Conservation (phyloP, 139 green algal species). For the Asterochloris erici region DNA sequence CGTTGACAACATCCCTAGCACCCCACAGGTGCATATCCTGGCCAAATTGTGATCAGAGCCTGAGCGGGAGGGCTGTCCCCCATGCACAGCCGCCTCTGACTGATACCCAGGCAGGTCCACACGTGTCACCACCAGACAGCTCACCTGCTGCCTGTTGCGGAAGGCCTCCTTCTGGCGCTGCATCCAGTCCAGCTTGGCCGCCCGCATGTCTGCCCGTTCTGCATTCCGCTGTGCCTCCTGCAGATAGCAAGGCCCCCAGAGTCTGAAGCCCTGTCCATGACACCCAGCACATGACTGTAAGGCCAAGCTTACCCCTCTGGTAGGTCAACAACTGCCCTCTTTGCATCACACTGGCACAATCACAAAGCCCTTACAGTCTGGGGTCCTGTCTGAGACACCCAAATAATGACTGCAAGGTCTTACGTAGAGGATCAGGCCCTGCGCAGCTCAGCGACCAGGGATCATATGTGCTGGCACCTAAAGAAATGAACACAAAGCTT, state of each 20-base stretch:
- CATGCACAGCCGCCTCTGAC: no score
- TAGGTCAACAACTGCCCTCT: neutral
- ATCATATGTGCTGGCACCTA: no score
- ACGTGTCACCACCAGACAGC: neutral
- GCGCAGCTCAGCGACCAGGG: no score
- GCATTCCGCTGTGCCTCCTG: slow-evolving; percentile 5
- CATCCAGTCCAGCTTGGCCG: slow-evolving; percentile 12
- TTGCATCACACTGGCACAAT: neutral
- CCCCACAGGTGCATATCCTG: no score
- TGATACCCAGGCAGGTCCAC: no score
- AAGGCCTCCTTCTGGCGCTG: slow-evolving; percentile 15
- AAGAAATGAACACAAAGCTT: no score
- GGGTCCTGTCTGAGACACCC: no score
- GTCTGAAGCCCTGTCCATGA: neutral
- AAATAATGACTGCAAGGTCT: neutral
- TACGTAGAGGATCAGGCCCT: no score
- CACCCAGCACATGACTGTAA: neutral
- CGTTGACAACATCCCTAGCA: no score
- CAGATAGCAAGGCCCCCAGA: neutral
- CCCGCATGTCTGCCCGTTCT: slow-evolving; percentile 1
- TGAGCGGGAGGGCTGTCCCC: no score
- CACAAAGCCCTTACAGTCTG: neutral
- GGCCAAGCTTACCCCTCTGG: neutral
- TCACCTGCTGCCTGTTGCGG: slow-evolving; percentile 4
- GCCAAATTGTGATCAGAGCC: no score